Evolutionary conservation across 305 asterid genomes (phyloP).

Genomic region (Ajuga reptans): DNA sequence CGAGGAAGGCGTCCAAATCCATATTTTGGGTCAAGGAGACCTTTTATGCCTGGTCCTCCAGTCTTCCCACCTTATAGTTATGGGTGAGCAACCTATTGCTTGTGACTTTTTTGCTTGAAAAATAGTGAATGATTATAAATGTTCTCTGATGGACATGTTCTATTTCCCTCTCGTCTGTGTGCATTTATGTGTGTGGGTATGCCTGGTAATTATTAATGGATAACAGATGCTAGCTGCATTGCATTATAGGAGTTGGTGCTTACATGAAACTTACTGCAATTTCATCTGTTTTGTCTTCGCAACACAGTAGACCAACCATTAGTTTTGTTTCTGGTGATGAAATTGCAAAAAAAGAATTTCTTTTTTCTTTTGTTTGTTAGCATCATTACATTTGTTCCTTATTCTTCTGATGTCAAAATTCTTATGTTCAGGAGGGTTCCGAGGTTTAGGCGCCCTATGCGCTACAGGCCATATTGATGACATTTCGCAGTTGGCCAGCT

Average conservation of each 20-base stretch:
- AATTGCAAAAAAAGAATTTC: neutral
- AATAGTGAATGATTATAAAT: neutral
- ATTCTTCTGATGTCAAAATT: constrained; percentile 22
- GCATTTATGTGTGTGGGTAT: neutral
- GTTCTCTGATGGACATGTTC: neutral
- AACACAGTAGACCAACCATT: neutral
- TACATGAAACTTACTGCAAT: neutral
- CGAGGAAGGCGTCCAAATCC: constrained; percentile 59
- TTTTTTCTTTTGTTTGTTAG: neutral
- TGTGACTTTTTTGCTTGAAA: neutral
- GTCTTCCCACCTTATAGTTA: constrained; percentile 48
- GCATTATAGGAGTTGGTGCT: neutral
- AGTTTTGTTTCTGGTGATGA: neutral
- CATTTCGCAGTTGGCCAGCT: constrained; percentile 21
- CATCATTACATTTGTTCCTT: neutral
- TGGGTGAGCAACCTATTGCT: constrained; percentile 47
- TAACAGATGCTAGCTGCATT: neutral
- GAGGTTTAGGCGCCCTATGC: constrained; percentile 63
- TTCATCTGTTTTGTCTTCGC: neutral
- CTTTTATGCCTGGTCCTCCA: constrained; percentile 52
- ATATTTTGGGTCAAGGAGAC: constrained; percentile 50
- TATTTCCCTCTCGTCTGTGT: neutral
- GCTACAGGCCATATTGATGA: constrained; percentile 70
- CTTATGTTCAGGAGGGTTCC: constrained; percentile 64
- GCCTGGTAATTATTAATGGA: neutral